phyloP scores from a whole-genome alignment of 140 eudicot genomes.

The Senecio squalidus region DNA sequence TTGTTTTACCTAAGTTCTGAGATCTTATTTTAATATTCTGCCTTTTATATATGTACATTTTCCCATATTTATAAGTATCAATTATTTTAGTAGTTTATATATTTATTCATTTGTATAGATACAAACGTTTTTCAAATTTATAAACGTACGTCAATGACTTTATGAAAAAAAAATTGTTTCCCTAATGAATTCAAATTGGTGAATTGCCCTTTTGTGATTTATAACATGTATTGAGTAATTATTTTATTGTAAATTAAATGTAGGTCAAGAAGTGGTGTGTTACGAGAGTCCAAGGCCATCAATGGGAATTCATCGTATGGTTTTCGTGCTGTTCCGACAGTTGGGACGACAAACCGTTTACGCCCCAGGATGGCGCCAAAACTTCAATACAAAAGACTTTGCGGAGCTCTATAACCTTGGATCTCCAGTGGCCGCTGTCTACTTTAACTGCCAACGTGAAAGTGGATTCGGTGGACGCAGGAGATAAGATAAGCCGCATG shows the following conservation, averaged over 20 bases:
- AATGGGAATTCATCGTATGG: slow-evolving; percentile 75
- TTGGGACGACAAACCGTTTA: slow-evolving; percentile 73
- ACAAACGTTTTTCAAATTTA: too few relatives aligned
- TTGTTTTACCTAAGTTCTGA: too few relatives aligned
- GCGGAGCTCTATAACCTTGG: slow-evolving; percentile 82
- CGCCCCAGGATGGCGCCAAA: slow-evolving; percentile 84
- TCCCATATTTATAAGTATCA: too few relatives aligned
- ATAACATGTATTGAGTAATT: background rate
- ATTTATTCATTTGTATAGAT: too few relatives aligned
- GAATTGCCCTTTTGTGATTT: background rate
- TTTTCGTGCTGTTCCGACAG: slow-evolving; percentile 62
- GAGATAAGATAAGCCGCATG: slow-evolving; percentile 21
- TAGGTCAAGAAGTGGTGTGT: slow-evolving; percentile 72
- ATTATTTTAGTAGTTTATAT: too few relatives aligned
- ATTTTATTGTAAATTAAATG: background rate
- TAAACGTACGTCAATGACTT: too few relatives aligned
- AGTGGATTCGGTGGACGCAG: slow-evolving; percentile 77
- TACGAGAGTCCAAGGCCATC: slow-evolving; percentile 80
- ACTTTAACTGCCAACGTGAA: slow-evolving; percentile 77
- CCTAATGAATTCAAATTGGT: background rate
- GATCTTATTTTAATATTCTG: too few relatives aligned
- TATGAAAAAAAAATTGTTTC: background rate
- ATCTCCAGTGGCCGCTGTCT: slow-evolving; percentile 69
- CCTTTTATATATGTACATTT: too few relatives aligned
- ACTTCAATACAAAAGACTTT: slow-evolving; percentile 68